Base-by-base conservation (phyloP, 2,329 filamentous ascomycete genomes). In the Hypoxylon sp. region DNA sequence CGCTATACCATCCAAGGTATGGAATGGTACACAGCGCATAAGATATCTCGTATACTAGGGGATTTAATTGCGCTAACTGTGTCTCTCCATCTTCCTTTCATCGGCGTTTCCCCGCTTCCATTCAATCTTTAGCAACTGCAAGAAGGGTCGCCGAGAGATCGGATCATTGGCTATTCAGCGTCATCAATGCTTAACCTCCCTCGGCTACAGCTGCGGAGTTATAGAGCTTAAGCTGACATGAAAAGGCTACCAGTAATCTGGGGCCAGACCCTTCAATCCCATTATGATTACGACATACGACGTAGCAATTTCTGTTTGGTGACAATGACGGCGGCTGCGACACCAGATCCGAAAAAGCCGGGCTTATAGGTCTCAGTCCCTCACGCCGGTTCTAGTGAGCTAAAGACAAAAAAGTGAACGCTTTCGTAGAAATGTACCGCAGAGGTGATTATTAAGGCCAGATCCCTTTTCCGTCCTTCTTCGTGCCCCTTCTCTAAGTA, bases 211-310 rank as follows among this genome's bases (percentile, higher is more conserved):
- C 58, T 58, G 55, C 51, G 17, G 35, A 39, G 24, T 31, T 58
- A 46, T 46, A 24, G 35, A 39, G 24, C 37, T 52, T 46, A 52
- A 39, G 24, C 37, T 52, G 51, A 52, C 50, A 67, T 39, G 14
- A 33, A 47, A 55, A 31, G 39, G 48, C 48, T 63, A 63, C 65
- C 53, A 56, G 37, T 39, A 33, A 50, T 31, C 53, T 35, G 58
- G 57, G 22, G 52, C 37, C 37, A 42, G 22, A 58, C 48, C 37
- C 13, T n/a, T 31, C 46, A 42, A 13, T 50, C 47, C 24, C 22
- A 55, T 51, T 46, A 26, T 53, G 22, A 63, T 63, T 67, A 66
- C 58, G 62, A 63, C 55, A 47, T 60, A 62, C 51, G 33, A 67
- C 52, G 51, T 52, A 60, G 54, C 37, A 56, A 35, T 51, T 26